Conservation (phyloP, 352 stramenopile genomes). For the Aphanomyces euteiches region DNA sequence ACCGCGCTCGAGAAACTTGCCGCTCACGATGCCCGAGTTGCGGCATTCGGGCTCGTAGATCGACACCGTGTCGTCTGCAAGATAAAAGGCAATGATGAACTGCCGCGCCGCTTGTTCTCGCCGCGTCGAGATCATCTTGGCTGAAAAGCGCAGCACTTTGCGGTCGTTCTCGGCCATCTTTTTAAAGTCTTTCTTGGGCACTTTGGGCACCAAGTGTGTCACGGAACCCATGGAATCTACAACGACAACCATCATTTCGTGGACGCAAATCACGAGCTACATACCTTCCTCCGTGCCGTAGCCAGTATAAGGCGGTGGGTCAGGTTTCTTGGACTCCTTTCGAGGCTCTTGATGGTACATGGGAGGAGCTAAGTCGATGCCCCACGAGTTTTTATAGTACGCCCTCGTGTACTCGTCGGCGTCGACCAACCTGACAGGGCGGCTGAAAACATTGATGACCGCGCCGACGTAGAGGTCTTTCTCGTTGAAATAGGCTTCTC, state of each 20-base stretch:
- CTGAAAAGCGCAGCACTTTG: slow-evolving; percentile 71
- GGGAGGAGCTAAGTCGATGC: slow-evolving; percentile 43
- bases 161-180: slow-evolving; percentile 75
- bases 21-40: slow-evolving; percentile 77
- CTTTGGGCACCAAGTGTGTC: slow-evolving; percentile 58
- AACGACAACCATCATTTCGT: not conserved
- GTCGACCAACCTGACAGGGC: slow-evolving; percentile 67
- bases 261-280: not conserved
- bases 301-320: slow-evolving; percentile 63
- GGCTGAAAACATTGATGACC: slow-evolving; percentile 64
- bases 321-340: slow-evolving; percentile 40
- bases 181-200: slow-evolving; percentile 73
- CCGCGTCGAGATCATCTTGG: slow-evolving; percentile 62
- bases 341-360: slow-evolving; percentile 36
- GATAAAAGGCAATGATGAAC: slow-evolving; percentile 81
- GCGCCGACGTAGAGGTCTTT: slow-evolving; percentile 60
- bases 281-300: slow-evolving; percentile 61
- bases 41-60: slow-evolving; percentile 76
- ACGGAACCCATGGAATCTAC: slow-evolving; percentile 64
- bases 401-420: slow-evolving; percentile 69
- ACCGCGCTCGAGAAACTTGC: slow-evolving; percentile 81
- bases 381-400: slow-evolving; percentile 74
- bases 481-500: slow-evolving; percentile 69
- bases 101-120: slow-evolving; percentile 72
- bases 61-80: slow-evolving; percentile 67